These are phyloP conservation scores for Dichomitus squalens DNA, from an alignment of 1,284 basidiomycete genomes.

Conservation along the genomic window DNA sequence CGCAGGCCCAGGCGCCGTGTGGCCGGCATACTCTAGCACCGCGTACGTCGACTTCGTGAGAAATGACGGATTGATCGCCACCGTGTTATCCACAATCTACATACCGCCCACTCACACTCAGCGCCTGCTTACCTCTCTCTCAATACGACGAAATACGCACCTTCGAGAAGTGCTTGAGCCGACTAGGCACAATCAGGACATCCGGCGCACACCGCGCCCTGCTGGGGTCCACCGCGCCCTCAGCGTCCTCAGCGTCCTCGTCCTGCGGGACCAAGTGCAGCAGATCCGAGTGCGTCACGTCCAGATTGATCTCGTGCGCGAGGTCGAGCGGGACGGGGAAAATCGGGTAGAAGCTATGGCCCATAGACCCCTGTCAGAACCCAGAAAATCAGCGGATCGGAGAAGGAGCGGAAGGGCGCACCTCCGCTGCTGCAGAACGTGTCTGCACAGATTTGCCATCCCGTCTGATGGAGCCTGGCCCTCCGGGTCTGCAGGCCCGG, in stretches of 20 bases:
- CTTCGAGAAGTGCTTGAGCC: slow-evolving; percentile 85
- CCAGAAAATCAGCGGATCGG: slow-evolving; percentile 7
- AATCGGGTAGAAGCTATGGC: slow-evolving; percentile 86
- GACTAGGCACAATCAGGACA: slow-evolving; percentile 83
- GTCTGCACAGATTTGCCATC: slow-evolving; percentile 80
- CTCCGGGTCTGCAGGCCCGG: slow-evolving; percentile 31
- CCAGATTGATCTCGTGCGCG: slow-evolving; percentile 82
- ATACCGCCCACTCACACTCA: slow-evolving; percentile 7
- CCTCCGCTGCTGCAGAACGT: slow-evolving; percentile 88
- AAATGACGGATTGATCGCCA: slow-evolving; percentile 74
- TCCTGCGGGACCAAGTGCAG: slow-evolving; percentile 43
- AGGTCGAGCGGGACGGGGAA: slow-evolving; percentile 84
- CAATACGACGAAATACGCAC: slow-evolving; percentile 42
- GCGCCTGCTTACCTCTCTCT: too few relatives aligned
- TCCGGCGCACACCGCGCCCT: slow-evolving; percentile 58
- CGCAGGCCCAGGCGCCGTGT: slow-evolving; percentile 30
- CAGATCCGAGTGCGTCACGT: slow-evolving; percentile 73
- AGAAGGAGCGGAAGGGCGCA: slow-evolving; percentile 34
- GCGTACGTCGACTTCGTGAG: slow-evolving; percentile 61
- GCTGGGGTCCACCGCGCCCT: slow-evolving; percentile 28
- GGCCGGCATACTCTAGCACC: slow-evolving; percentile 40
- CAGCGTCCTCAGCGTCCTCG: slow-evolving; percentile 39
- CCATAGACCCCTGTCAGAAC: too few relatives aligned
- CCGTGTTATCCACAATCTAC: slow-evolving; percentile 67
- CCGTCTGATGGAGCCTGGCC: slow-evolving; percentile 62